These are phyloP conservation scores for Draba incana DNA, from an alignment of 345 rosid species.

Conservation along the genomic window DNA sequence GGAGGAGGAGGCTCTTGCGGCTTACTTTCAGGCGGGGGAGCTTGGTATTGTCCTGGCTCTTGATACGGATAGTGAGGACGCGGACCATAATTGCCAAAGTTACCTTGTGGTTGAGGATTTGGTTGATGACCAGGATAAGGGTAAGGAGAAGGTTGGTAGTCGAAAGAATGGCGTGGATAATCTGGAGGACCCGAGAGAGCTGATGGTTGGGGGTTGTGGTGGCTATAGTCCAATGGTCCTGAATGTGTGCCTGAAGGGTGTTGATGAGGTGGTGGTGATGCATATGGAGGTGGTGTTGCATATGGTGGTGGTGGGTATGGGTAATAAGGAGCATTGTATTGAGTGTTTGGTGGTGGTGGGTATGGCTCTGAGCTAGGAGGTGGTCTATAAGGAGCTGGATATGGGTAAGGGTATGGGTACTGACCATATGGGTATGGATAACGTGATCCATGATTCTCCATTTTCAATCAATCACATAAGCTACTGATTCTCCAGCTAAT, in stretches of 20 bases:
- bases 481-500: not conserved
- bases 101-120: slow-evolving; percentile 45
- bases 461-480: slow-evolving; percentile 33
- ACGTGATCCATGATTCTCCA: slow-evolving; percentile 39
- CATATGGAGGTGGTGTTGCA: slow-evolving; percentile 32
- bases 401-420: slow-evolving; percentile 53
- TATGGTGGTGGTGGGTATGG: slow-evolving; percentile 46
- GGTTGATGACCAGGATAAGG: slow-evolving; percentile 50
- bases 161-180: slow-evolving; percentile 45
- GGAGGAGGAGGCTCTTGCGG: slow-evolving; percentile 46
- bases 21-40: slow-evolving; percentile 48
- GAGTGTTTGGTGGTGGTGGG: slow-evolving; percentile 37
- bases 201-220: slow-evolving; percentile 36
- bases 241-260: slow-evolving; percentile 44
- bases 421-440: slow-evolving; percentile 51
- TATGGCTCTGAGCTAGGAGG: slow-evolving; percentile 56
- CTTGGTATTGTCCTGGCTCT: slow-evolving; percentile 41
- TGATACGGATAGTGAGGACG: slow-evolving; percentile 48
- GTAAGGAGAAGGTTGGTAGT: slow-evolving; percentile 52
- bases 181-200: slow-evolving; percentile 39
- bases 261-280: slow-evolving; percentile 34
- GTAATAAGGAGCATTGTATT: slow-evolving; percentile 39
- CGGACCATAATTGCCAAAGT: slow-evolving; percentile 48
- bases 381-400: slow-evolving; percentile 56
- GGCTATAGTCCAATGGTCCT: slow-evolving; percentile 41